Evolutionary conservation across 176 grass and related monocot genomes (phyloP).

Genomic region (Avena insularis): DNA sequence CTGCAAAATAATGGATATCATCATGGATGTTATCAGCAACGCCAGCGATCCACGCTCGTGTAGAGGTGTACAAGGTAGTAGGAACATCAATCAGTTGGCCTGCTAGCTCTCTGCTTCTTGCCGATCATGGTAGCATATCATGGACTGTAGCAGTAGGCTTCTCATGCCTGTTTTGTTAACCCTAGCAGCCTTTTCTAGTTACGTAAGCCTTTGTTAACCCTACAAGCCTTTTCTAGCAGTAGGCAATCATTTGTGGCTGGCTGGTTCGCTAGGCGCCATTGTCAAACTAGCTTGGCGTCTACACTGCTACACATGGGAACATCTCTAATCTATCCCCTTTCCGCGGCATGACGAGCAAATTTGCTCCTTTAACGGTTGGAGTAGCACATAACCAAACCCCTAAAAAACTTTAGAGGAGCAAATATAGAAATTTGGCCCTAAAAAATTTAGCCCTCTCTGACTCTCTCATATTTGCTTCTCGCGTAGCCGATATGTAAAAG

Average conservation of each 20-base stretch:
- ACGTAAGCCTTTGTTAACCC: conserved; percentile 19
- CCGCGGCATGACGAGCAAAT: no score
- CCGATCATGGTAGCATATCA: neutral
- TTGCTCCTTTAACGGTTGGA: no score
- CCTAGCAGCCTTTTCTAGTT: neutral
- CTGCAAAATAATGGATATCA: conserved; percentile 27
- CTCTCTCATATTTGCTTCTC: no score
- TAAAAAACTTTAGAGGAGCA: no score
- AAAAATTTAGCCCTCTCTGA: no score
- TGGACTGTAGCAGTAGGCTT: neutral
- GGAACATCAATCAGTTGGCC: conserved; percentile 40
- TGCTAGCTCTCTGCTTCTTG: neutral
- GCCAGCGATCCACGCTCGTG: neutral
- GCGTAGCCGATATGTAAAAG: no score
- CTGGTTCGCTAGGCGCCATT: conserved; percentile 8
- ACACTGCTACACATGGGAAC: neutral
- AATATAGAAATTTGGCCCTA: no score
- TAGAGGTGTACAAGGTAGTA: neutral
- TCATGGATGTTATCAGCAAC: conserved; percentile 34
- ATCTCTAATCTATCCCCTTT: no score
- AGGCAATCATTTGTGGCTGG: no score
- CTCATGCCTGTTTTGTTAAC: conserved; percentile 23
- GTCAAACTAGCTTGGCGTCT: neutral
- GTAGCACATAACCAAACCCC: no score
- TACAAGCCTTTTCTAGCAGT: neutral